phyloP scores from a whole-genome alignment of 2,329 filamentous ascomycete species.

The Ceratocystis colombiana region DNA sequence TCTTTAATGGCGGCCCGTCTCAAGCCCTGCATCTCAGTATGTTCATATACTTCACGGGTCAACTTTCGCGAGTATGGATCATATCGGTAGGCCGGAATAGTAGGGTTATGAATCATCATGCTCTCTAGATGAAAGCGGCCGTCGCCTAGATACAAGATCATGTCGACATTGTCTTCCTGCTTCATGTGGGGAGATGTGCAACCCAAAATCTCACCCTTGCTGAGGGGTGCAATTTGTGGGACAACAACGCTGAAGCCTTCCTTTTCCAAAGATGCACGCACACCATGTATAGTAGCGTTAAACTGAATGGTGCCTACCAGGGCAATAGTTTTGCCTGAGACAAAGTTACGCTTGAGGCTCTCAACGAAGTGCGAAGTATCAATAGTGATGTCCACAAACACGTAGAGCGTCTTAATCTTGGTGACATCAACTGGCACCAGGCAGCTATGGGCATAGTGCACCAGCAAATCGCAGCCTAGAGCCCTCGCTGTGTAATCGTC shows the following conservation, averaged over 20 bases:
- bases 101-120: constrained; percentile 97
- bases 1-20: constrained; percentile 65
- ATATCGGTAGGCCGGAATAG: constrained; percentile 84
- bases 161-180: constrained; percentile 52
- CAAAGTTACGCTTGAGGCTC: constrained; percentile 81
- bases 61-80: constrained; percentile 91
- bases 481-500: constrained; percentile 96
- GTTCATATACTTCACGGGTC: constrained; percentile 83
- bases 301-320: constrained; percentile 97
- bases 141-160: constrained; percentile 82
- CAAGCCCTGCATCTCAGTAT: constrained; percentile 78
- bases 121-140: constrained; percentile 93
- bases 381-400: constrained; percentile 96
- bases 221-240: constrained; percentile 84
- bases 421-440: constrained; percentile 94
- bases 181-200: constrained; percentile 76
- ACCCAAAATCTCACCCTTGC: constrained; percentile 92
- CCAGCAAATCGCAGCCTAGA: constrained; percentile 82
- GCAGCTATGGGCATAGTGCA: constrained; percentile 96
- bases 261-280: constrained; percentile 64
- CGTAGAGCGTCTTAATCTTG: constrained; percentile 92
- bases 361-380: constrained; percentile 79
- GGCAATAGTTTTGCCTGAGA: constrained; percentile 73
- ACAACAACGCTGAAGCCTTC: constrained; percentile 79
- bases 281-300: constrained; percentile 88